Evolutionary conservation across 495 filamentous ascomycete species (phyloP), one percentile per base, ranked within the genome.

Genomic region (Penicillium pancosmium): DNA sequence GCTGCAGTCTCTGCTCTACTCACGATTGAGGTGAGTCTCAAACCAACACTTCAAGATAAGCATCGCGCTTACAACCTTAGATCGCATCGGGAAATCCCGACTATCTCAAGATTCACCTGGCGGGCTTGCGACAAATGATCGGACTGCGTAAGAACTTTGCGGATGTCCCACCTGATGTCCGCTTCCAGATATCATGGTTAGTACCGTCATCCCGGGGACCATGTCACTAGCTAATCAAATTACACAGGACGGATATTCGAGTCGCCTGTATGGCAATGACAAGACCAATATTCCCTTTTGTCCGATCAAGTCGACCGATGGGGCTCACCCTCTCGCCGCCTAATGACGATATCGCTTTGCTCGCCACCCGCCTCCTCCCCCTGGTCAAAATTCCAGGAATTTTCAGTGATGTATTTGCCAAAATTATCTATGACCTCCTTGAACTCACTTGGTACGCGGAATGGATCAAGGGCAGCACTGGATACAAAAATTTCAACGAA

Each of bases 131-230:
- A 43, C 76, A 78, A 63, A 80, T 80, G 75, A 73, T 80, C 19
- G 66, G 68, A n/a, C 60, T 80, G 56, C 65, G 78, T 50, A 72
- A 74, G 27, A 76, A 65, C 43, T 77, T 80, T 41, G 69, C 74
- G 11, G 76, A 80, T 31, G 75, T 80, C 4, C 66, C 73, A 7
- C 62, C 68, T 11, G 68, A 77, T 35, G 66, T 80, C 27, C 76
- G 78, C 57, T 77, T 72, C 58, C 78, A 80, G 23, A 78, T 80
- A 12, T 73, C 76, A 70, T 80, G 78, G 78, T 80, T 19, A 49
- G 70, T 64, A 6, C 31, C 9, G 18, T 16, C 5, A 47, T 23
- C 12, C 10, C 19, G n/a, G 21, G 34, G 8, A 13, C 35, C 31
- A 9, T 4, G 48, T 16, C 4, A 23, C n/a, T 27, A 53, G 27